Evolutionary conservation across 345 rosid genomes (phyloP).

Genomic region (Eucalyptus urophylla): DNA sequence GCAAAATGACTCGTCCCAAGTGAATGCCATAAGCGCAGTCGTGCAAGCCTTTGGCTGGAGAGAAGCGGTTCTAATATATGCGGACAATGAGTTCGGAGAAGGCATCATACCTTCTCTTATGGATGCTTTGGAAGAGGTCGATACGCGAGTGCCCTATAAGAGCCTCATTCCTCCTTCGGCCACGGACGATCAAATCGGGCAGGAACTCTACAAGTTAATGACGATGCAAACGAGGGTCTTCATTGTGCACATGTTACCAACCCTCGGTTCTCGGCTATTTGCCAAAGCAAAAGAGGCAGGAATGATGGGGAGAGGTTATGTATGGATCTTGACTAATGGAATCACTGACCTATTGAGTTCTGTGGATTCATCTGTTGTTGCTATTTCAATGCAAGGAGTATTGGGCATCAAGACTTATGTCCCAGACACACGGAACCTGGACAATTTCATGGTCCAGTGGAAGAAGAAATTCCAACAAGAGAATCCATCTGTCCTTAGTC

Average conservation of each 20-base stretch:
- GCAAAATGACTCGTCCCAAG: neutral
- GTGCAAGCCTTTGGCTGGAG: neutral
- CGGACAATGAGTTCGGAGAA: neutral
- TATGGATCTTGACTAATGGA: neutral
- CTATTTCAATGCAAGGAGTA: neutral
- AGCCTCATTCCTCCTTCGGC: neutral
- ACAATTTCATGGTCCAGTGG: neutral
- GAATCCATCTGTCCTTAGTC: neutral
- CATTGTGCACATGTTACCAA: neutral
- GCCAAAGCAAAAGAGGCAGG: neutral
- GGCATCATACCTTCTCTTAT: neutral
- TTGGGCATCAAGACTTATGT: neutral
- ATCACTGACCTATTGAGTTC: neutral
- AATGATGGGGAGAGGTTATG: neutral
- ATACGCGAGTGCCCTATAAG: neutral
- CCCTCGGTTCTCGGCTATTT: neutral
- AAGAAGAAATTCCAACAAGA: neutral
- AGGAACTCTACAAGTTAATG: neutral
- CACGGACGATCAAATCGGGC: neutral
- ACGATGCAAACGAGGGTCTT: neutral
- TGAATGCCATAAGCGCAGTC: neutral
- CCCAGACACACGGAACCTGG: neutral
- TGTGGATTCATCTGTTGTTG: neutral
- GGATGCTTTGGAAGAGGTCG: neutral
- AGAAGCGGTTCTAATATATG: neutral